Evolutionary conservation across 352 stramenopile genomes (phyloP), one percentile per base, ranked within the genome.

Genomic region (Phytophthora chlamydospora): DNA sequence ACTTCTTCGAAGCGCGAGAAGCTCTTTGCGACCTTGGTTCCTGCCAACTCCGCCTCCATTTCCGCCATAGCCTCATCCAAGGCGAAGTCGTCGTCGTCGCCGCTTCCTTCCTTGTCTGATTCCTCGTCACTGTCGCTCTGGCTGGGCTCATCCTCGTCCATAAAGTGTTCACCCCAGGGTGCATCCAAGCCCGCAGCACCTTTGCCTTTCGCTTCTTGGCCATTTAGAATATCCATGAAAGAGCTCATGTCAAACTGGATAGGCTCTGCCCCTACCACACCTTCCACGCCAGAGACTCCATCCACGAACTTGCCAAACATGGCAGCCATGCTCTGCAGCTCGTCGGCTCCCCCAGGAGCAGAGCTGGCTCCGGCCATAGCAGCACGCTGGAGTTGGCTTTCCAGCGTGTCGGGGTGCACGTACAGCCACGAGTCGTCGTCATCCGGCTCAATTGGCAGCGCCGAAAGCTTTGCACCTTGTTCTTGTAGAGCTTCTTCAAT

Each of bases 391-490:
- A 95, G 76, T 44, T 80, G 78, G 14, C 85, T 82, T 45, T 95
- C 86, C 6, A 95, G 52, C 11, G 73, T 80, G 35, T 95, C 83
- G 0, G 86, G 86, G 6, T 90, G 76, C 45, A 95, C 59, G 27
- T 90, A 88, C 52, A 95, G 39, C 86, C 86, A 95, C 41, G 77
- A 74, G n/a, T 93, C 77, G 24, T 91, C 79, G 50, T 95, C 86
- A 17, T 90, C 79, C 11, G 62, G 46, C 12, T 54, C 44, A 57
- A 48, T 58, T 13, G 41, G 54, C 32, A 29, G 62, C 33, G 17
- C 46, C 11, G 11, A 58, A 10, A 57, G 27, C 31, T 55, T 42
- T 1, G n/a, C 21, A 13, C 0, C 41, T 2, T 50, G 4, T 12
- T 59, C 48, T 14, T 58, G 51, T 11, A 82, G 29, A 0, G 51